Conservation (phyloP, 2,329 filamentous ascomycete species). For the Zymoseptoria crescenta region DNA sequence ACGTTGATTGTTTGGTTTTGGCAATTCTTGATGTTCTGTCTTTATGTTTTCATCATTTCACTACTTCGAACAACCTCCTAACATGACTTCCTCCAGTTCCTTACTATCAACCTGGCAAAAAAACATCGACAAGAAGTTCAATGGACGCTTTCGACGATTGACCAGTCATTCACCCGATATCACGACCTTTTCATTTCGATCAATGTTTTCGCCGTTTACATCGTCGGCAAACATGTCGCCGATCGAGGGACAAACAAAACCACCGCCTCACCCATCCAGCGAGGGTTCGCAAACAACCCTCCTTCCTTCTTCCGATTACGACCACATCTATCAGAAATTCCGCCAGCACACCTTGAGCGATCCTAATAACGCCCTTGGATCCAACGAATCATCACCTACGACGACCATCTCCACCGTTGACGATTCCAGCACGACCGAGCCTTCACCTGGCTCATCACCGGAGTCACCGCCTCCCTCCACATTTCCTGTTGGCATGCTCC, state of each 20-base stretch:
- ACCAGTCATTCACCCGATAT: slow-evolving; percentile 16
- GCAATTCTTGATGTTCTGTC: not conserved
- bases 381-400: slow-evolving; percentile 88
- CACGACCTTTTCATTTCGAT: slow-evolving; percentile 11
- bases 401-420: slow-evolving; percentile 90
- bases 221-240: slow-evolving; percentile 21
- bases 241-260: slow-evolving; percentile 18
- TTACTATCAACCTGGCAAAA: slow-evolving; percentile 22
- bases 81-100: slow-evolving; percentile 24
- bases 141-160: slow-evolving; percentile 24
- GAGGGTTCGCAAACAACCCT: slow-evolving; percentile 6
- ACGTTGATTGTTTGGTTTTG: not conserved
- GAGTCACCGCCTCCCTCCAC: slow-evolving; percentile 72
- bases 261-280: slow-evolving; percentile 16
- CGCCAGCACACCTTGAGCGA: slow-evolving; percentile 70
- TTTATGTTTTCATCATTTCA: not conserved
- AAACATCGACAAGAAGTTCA: slow-evolving; percentile 10
- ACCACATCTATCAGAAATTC: slow-evolving; percentile 22
- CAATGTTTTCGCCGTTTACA: slow-evolving; percentile 11
- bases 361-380: slow-evolving; percentile 72
- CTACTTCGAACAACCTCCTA: slow-evolving; percentile 9
- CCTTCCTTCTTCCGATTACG: slow-evolving; percentile 17
- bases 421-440: slow-evolving; percentile 80
- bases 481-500: slow-evolving; percentile 51
- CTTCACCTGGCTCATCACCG: slow-evolving; percentile 84